phyloP scores from a whole-genome alignment of 495 filamentous ascomycete genomes.

The Aspergillus indologenus region DNA sequence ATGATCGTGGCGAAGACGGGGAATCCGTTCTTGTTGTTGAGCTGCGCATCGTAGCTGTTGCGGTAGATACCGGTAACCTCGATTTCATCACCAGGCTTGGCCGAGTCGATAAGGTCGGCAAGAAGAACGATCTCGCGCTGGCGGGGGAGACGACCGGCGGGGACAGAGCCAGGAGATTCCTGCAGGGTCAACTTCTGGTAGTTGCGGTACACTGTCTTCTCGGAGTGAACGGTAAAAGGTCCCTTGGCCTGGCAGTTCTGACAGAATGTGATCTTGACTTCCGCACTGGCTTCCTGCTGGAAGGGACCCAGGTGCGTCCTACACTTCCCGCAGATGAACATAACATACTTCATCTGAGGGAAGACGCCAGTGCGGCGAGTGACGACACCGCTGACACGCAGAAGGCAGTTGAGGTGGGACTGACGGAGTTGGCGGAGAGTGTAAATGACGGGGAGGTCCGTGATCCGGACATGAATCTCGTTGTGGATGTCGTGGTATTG shows the following conservation, averaged over 20 bases:
- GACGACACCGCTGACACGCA: constrained; percentile 92
- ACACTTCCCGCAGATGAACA: constrained; percentile 95
- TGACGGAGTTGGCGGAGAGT: constrained; percentile 97
- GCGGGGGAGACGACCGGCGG: constrained; percentile 90
- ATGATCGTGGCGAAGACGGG: constrained; percentile 97
- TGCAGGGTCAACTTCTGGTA: constrained; percentile 98
- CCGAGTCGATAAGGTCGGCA: constrained; percentile 94
- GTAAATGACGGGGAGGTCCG: constrained; percentile 89
- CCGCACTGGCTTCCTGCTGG: constrained; percentile 92
- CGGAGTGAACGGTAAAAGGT: constrained; percentile 92
- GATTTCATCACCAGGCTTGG: constrained; percentile 96
- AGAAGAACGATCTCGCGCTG: constrained; percentile 94
- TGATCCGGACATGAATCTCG: constrained; percentile 97
- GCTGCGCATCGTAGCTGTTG: constrained; percentile 95
- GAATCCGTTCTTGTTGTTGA: constrained; percentile 99
- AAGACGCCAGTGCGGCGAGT: constrained; percentile 97
- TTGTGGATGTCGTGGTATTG: constrained; percentile 97
- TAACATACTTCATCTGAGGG: constrained; percentile 96
- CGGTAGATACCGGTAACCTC: constrained; percentile 97
- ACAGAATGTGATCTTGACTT: constrained; percentile 95
- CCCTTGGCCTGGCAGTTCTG: constrained; percentile 96
- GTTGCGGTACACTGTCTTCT: constrained; percentile 99
- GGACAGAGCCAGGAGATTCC: constrained; percentile 95
- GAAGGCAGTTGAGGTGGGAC: constrained; percentile 93
- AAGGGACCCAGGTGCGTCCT: constrained; percentile 89